Percentiles rank a stretch among this genome's conserved stretches.
Conservation (phyloP, 2,329 filamentous ascomycete genomes). For the Sclerotinia minor region DNA sequence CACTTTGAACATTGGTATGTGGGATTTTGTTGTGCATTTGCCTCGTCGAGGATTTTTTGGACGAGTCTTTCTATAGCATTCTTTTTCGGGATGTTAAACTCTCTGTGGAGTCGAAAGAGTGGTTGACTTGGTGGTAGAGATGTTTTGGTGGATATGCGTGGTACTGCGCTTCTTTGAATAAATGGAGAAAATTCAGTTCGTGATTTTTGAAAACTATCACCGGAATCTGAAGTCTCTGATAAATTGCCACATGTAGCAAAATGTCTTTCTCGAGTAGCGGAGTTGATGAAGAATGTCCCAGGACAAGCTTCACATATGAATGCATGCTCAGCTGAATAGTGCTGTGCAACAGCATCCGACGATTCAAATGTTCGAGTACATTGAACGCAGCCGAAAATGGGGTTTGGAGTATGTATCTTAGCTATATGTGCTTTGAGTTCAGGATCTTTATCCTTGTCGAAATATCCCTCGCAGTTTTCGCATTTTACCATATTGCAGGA, state of each 20-base stretch:
- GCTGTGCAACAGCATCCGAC: neutral
- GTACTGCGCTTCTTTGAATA: neutral
- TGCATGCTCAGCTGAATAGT: neutral
- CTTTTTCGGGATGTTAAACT: neutral
- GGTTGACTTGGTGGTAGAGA: neutral
- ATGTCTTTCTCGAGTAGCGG: slow-evolving; percentile 3
- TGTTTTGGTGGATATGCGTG: neutral
- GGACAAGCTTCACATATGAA: slow-evolving; percentile 12
- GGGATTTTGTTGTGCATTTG: neutral
- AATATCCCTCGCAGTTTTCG: neutral
- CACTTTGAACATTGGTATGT: neutral
- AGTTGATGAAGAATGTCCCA: neutral
- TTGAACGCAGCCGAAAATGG: neutral
- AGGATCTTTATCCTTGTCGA: neutral
- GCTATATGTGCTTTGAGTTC: slow-evolving; percentile 1
- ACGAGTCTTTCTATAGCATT: neutral
- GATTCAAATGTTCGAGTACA: neutral
- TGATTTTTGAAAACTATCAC: neutral
- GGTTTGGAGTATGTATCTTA: neutral
- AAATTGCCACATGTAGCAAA: neutral
- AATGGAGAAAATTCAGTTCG: slow-evolving; percentile 1
- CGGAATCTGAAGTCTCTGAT: neutral
- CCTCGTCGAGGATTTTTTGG: neutral
- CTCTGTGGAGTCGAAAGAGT: neutral
- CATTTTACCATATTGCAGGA: neutral